Base-by-base conservation (phyloP, 1,139 yeast species). In the Debaryomyces sp. region DNA sequence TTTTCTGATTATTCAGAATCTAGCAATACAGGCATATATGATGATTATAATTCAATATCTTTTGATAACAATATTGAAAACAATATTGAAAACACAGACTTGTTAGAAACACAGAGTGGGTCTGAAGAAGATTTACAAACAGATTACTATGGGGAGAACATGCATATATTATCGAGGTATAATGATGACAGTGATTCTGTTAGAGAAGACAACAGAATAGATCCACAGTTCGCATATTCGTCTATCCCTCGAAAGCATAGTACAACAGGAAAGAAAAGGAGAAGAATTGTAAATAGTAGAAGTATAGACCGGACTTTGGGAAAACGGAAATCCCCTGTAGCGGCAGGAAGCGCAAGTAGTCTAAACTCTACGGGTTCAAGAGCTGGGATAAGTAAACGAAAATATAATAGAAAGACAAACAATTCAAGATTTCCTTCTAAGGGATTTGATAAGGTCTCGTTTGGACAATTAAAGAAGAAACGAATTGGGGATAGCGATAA, bases 121-220 rank as follows among this genome's bases (percentile, higher is more conserved):
- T 8, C 7, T 24, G 18, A 23, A 5, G 30, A 37, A 10, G 26
- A n/a, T n/a, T 9, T n/a, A 12, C 26, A 12, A 4, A 21, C 18
- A 17, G 35, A 32, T 9, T 15, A 9, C 9, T 32, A 29, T 15
- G 17, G 17, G 13, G 29, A 23, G 4, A 37, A 12, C 12, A n/a
- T 15, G n/a, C n/a, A 10, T 12, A 2, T 23, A n/a, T 10, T 17
- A n/a, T 8, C 35, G n/a, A 45, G 30, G 6, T 33, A 41, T 46
- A 32, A 30, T 15, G 58, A 51, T 29, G 50, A 45, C 21, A 50
- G 48, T 32, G 51, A 44, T 22, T 52, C 53, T 12, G 63, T 61
- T 1, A 51, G 51, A 13, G 68, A 63, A 41, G 54, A 42, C n/a
- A 42, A 42, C 24, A 42, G 40, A 42, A 13, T 42, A 9, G 40